These are phyloP conservation scores for Dioszegia hungarica DNA, from an alignment of 768 basidiomycete genomes.

Conservation along the genomic window DNA sequence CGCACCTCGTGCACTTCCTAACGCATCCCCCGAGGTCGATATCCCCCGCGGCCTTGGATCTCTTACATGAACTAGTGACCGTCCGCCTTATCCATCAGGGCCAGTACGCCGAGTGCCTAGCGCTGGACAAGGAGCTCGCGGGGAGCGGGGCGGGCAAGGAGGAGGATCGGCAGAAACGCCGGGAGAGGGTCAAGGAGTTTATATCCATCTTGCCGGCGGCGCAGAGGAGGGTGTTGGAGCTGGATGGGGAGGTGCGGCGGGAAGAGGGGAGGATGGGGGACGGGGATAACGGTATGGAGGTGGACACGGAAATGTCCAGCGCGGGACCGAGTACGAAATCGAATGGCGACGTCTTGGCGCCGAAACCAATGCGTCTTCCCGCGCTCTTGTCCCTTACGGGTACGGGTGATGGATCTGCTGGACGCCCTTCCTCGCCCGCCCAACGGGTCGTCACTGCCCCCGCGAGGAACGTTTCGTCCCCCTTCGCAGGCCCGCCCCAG, in stretches of 20 bases:
- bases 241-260: slow-evolving; percentile 7
- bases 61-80: slow-evolving; percentile 39
- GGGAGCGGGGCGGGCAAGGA: slow-evolving; percentile 28
- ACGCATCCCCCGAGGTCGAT: slow-evolving; percentile 26
- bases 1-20: slow-evolving; percentile 33
- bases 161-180: slow-evolving; percentile 29
- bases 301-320: not conserved
- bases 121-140: slow-evolving; percentile 35
- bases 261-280: slow-evolving; percentile 1
- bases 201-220: slow-evolving; percentile 40
- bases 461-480: slow-evolving; percentile 5
- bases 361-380: not conserved
- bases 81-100: slow-evolving; percentile 41
- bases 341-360: not conserved
- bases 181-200: slow-evolving; percentile 44
- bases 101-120: slow-evolving; percentile 34
- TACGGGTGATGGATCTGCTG: not conserved
- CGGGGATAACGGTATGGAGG: not conserved
- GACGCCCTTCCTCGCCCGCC: not conserved
- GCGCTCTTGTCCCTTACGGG: not conserved
- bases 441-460: not conserved
- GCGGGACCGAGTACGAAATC: not conserved
- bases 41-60: slow-evolving; percentile 14
- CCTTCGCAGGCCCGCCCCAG: slow-evolving; percentile 39
- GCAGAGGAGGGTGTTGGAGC: slow-evolving; percentile 24